Percentiles rank a stretch among this genome's conserved stretches.
These are phyloP conservation scores for Lathyrus tuberosus DNA, from an alignment of 306 rosid species.

Conservation along the genomic window DNA sequence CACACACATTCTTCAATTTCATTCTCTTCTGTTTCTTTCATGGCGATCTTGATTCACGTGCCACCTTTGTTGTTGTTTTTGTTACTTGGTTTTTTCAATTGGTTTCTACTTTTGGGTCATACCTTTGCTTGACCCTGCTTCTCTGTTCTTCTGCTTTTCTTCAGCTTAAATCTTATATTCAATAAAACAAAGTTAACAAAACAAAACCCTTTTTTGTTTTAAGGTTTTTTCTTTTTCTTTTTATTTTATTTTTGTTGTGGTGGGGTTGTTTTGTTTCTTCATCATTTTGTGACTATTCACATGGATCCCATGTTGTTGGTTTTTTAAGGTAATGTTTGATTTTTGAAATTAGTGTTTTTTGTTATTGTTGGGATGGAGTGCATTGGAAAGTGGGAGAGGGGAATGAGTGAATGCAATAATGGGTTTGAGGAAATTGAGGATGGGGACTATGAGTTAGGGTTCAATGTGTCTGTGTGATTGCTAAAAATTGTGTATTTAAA, in stretches of 20 bases:
- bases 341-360: constrained; percentile 21
- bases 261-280: constrained; percentile 37
- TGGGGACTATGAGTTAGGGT: constrained; percentile 50
- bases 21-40: constrained; percentile 39
- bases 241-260: constrained; percentile 27
- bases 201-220: constrained; percentile 1
- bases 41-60: constrained; percentile 55
- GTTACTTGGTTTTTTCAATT: constrained; percentile 6
- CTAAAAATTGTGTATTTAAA: constrained; percentile 24
- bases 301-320: constrained; percentile 36
- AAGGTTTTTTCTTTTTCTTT: constrained; percentile 7
- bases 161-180: background rate
- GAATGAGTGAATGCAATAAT: constrained; percentile 42
- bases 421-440: constrained; percentile 38
- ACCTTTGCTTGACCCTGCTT: constrained; percentile 17
- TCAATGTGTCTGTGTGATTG: constrained; percentile 45
- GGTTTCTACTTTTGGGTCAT: constrained; percentile 24
- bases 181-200: background rate
- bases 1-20: constrained; percentile 27
- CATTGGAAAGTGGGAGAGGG: constrained; percentile 42
- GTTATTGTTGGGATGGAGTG: constrained; percentile 40
- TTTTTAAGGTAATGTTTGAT: constrained; percentile 41
- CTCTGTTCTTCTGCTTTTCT: background rate
- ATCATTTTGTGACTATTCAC: constrained; percentile 24
- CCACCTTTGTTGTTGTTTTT: constrained; percentile 3